Evolutionary conservation across 192 early-diverging fungal genomes (phyloP).

Genomic region (Backusella luteola): DNA sequence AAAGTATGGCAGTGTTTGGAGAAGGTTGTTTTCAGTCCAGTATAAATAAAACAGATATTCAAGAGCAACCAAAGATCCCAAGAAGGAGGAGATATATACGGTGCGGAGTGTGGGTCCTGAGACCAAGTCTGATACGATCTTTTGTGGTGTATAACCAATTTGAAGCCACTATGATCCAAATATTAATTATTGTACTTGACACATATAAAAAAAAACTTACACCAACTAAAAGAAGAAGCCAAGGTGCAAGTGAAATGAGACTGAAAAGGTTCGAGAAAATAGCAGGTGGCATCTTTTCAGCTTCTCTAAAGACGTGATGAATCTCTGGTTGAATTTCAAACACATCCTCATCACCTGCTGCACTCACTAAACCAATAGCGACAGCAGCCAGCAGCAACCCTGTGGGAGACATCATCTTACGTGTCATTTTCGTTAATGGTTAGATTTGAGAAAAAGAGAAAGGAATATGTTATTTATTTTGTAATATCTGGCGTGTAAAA

Average conservation of each 20-base stretch:
- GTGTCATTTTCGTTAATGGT: constrained; percentile 8
- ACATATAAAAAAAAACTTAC: constrained; percentile 32
- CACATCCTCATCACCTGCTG: constrained; percentile 35
- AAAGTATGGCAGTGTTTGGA: constrained; percentile 47
- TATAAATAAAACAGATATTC: constrained; percentile 50
- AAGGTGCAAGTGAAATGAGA: constrained; percentile 41
- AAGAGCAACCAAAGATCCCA: constrained; percentile 42
- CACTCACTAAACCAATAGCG: constrained; percentile 12
- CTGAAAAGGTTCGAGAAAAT: constrained; percentile 41
- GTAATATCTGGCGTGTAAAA: neutral
- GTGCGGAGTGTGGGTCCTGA: neutral
- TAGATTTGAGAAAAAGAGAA: neutral
- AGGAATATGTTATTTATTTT: neutral
- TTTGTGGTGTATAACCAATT: constrained; percentile 42
- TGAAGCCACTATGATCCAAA: constrained; percentile 38
- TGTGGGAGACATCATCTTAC: constrained; percentile 7
- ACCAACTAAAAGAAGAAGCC: constrained; percentile 36
- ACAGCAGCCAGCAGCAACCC: neutral
- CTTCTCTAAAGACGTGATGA: constrained; percentile 49
- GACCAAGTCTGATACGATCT: constrained; percentile 4
- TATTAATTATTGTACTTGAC: neutral
- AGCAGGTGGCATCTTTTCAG: constrained; percentile 45
- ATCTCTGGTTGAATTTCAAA: constrained; percentile 45
- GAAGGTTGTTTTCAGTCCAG: constrained; percentile 50
- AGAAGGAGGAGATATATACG: constrained; percentile 37